These are phyloP conservation scores for Tuber calosporum DNA, from an alignment of 495 filamentous ascomycete species.

Conservation along the genomic window DNA sequence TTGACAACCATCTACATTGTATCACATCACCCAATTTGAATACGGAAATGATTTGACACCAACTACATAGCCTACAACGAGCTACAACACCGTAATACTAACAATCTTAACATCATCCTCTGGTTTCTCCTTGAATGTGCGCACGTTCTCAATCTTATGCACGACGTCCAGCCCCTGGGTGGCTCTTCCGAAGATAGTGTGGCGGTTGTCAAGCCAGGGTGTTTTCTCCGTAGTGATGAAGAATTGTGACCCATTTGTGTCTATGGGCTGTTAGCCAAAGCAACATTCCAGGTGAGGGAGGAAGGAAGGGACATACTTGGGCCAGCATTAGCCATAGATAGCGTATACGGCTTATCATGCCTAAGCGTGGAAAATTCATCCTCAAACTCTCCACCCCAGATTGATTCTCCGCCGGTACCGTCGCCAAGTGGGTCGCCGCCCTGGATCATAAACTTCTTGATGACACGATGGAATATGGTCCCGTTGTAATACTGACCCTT, in stretches of 20 bases:
- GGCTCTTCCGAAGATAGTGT: conserved; percentile 90
- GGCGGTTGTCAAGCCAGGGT: conserved; percentile 91
- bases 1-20: neutral
- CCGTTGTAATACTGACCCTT: conserved; percentile 90
- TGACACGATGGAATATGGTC: conserved; percentile 94
- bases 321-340: conserved; percentile 96
- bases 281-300: conserved; percentile 42
- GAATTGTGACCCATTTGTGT: conserved; percentile 76
- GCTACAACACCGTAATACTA: conserved; percentile 63
- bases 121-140: conserved; percentile 91
- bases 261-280: conserved; percentile 46
- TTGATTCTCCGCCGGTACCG: conserved; percentile 90
- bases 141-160: conserved; percentile 88
- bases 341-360: conserved; percentile 92
- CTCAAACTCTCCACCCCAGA: conserved; percentile 93
- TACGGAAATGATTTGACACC: neutral
- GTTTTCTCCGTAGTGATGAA: conserved; percentile 98
- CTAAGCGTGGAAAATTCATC: conserved; percentile 88
- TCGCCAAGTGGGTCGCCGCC: conserved; percentile 90
- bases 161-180: conserved; percentile 89
- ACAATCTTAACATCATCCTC: conserved; percentile 97
- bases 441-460: conserved; percentile 97
- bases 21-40: neutral
- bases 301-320: conserved; percentile 52
- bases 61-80: neutral